phyloP scores from a whole-genome alignment of 129 eudicot species.

The Centrapalus pauciflorus region DNA sequence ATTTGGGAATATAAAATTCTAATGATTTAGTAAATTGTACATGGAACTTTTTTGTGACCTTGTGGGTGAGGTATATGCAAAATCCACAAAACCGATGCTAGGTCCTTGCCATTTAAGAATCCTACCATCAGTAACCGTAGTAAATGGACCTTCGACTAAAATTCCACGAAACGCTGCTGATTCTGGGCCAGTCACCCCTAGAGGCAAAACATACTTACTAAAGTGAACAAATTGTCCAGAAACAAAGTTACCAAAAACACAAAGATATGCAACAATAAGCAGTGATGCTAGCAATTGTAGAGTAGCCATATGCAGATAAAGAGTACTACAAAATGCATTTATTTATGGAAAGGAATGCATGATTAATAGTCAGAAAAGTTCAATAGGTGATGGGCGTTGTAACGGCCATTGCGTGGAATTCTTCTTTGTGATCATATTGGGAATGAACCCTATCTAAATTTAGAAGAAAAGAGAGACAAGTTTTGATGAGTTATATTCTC shows the following conservation, averaged over 20 bases:
- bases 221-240: constrained; percentile 1
- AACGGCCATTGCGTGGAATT: no score
- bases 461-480: no score
- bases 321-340: neutral
- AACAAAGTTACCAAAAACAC: neutral
- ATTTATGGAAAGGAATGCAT: neutral
- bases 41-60: no score
- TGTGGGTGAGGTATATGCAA: constrained; percentile 32
- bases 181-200: constrained; percentile 24
- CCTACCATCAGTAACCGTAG: constrained; percentile 30
- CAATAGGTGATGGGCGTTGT: neutral
- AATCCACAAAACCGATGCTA: constrained; percentile 33
- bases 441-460: no score
- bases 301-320: constrained; percentile 19
- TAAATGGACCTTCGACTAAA: constrained; percentile 20
- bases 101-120: constrained; percentile 27
- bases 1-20: neutral
- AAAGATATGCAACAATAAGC: neutral
- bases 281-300: neutral
- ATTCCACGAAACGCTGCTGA: constrained; percentile 23
- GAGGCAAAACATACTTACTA: constrained; percentile 18
- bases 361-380: neutral
- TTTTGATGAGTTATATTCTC: no score
- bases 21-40: neutral
- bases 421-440: no score